Conservation (phyloP, 2,329 filamentous ascomycete genomes). For the Aspergillus oerlinghausenensis region DNA sequence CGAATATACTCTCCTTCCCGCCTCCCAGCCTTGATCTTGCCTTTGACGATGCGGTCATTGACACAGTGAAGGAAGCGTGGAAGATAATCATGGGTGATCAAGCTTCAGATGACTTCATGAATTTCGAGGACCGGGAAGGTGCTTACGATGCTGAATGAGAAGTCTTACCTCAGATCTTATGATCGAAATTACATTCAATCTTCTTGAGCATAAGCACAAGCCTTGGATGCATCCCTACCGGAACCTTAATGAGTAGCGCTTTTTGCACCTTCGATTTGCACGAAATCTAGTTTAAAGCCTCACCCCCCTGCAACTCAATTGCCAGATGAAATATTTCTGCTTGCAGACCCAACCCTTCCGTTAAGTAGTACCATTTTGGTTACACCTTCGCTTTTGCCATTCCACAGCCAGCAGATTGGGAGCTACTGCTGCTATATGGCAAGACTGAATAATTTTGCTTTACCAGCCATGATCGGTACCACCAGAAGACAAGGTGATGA, state of each 20-base stretch:
- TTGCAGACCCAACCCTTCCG: neutral
- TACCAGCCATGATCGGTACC: neutral
- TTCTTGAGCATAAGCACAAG: neutral
- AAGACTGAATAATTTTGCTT: neutral
- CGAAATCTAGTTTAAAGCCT: neutral
- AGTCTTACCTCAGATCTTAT: neutral
- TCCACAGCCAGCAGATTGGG: neutral
- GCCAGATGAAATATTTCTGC: neutral
- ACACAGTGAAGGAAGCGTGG: conserved; percentile 68
- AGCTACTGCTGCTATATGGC: neutral
- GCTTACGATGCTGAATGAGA: conserved; percentile 47
- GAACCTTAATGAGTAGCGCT: neutral
- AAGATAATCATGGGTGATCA: conserved; percentile 54
- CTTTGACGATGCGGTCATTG: conserved; percentile 67
- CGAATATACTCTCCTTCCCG: conserved; percentile 53
- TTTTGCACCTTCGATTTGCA: neutral
- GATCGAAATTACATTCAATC: neutral
- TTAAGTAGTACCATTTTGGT: too few relatives aligned
- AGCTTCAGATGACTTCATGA: conserved; percentile 61
- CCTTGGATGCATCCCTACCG: neutral
- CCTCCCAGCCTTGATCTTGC: conserved; percentile 60
- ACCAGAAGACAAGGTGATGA: neutral
- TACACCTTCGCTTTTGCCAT: neutral
- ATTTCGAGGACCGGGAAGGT: conserved; percentile 70
- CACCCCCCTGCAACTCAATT: neutral